A percentile compares a stretch with the other conserved stretches of the same genome.
These are phyloP conservation scores for Dothiorella sarmentorum DNA, from an alignment of 2,329 filamentous ascomycete species.

Conservation along the genomic window DNA sequence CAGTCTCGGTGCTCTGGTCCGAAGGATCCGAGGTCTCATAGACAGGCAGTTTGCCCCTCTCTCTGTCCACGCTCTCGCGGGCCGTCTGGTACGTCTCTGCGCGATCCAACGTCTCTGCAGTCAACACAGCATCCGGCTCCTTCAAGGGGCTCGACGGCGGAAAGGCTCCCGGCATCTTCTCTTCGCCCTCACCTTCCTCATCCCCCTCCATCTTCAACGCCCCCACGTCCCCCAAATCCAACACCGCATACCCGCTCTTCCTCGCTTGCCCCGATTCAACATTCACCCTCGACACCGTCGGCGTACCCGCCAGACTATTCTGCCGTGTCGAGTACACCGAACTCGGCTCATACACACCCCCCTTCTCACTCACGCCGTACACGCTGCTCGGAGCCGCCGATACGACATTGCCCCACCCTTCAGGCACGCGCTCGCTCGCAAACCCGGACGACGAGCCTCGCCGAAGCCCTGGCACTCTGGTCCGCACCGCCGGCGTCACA, in stretches of 20 bases:
- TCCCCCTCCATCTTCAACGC: background rate
- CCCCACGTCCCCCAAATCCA: background rate
- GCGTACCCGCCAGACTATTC: conserved; percentile 26
- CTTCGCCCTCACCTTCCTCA: background rate
- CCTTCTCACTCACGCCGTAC: background rate
- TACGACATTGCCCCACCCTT: conserved; percentile 36
- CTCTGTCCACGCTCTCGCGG: background rate
- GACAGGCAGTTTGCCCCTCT: background rate
- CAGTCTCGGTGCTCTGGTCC: background rate
- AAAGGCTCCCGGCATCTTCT: conserved; percentile 6
- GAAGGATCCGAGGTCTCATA: background rate
- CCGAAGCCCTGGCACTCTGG: background rate
- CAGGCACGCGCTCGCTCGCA: conserved; percentile 29
- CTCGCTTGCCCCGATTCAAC: background rate
- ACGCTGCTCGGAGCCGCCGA: background rate
- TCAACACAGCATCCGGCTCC: background rate
- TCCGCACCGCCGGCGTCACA: background rate
- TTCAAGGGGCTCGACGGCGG: background rate
- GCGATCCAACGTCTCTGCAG: background rate
- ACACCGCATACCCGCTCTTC: conserved; percentile 9
- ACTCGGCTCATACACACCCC: conserved; percentile 13
- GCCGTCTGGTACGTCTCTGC: background rate
- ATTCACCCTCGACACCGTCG: background rate
- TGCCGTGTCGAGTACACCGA: conserved; percentile 42
- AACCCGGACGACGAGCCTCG: conserved; percentile 1